These are phyloP conservation scores for Penicillium sp. DNA, from an alignment of 2,329 filamentous ascomycete genomes.

Conservation along the genomic window DNA sequence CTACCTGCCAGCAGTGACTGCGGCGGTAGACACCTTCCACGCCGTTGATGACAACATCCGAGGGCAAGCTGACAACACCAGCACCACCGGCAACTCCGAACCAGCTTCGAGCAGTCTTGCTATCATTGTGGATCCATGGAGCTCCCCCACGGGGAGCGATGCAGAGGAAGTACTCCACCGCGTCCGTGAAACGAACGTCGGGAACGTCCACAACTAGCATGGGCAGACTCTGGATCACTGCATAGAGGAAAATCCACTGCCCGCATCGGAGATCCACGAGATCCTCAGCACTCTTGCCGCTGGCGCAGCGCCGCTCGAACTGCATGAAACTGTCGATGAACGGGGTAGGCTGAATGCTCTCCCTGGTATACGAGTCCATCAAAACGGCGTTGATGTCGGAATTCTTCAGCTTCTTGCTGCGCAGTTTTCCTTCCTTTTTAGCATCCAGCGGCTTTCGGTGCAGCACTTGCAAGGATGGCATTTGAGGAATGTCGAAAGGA, in stretches of 20 bases:
- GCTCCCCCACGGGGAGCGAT: conserved; percentile 45
- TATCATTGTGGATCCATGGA: conserved; percentile 46
- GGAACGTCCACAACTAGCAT: conserved; percentile 47
- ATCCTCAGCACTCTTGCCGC: conserved; percentile 43
- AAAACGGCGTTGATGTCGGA: conserved; percentile 72
- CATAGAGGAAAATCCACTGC: conserved; percentile 50
- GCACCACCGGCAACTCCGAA: conserved; percentile 56
- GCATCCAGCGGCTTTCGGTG: conserved; percentile 59
- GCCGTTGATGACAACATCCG: conserved; percentile 59
- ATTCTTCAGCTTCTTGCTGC: conserved; percentile 65
- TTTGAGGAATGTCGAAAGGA: conserved; percentile 77
- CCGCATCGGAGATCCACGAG: conserved; percentile 45
- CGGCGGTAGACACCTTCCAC: conserved; percentile 63
- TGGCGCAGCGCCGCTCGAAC: conserved; percentile 43
- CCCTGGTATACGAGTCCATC: conserved; percentile 74
- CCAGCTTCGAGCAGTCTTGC: conserved; percentile 43
- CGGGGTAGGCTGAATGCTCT: conserved; percentile 51
- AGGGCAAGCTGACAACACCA: conserved; percentile 57
- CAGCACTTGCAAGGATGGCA: conserved; percentile 64
- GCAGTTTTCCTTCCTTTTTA: conserved; percentile 69
- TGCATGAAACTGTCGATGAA: conserved; percentile 47
- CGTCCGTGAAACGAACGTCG: conserved; percentile 41
- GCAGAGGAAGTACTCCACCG: conserved; percentile 48
- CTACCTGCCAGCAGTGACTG: conserved; percentile 63
- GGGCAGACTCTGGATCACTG: conserved; percentile 46